A percentile compares a stretch with the other conserved stretches of the same genome.
Conservation (phyloP, 2,329 filamentous ascomycete genomes). For the Colletotrichum karsti region DNA sequence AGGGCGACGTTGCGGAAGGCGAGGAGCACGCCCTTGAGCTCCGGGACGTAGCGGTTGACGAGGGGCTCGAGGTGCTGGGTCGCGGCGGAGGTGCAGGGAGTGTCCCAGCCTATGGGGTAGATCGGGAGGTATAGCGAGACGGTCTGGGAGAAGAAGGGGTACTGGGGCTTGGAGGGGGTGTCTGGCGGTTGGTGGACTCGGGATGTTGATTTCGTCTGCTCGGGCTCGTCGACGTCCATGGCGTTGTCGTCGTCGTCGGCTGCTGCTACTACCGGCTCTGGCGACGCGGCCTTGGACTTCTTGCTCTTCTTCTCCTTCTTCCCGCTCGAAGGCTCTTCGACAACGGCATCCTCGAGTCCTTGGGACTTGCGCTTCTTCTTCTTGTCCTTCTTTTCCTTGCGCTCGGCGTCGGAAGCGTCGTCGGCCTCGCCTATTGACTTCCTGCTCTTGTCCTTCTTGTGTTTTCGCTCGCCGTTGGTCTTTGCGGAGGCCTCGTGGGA, state of each 20-base stretch:
- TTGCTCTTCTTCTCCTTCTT: conserved; percentile 37
- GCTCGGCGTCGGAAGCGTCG: conserved; percentile 38
- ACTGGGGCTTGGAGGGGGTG: conserved; percentile 51
- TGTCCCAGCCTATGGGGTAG: conserved; percentile 74
- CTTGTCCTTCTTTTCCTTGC: conserved; percentile 41
- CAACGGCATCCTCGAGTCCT: conserved; percentile 10
- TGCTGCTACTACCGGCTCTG: conserved; percentile 23
- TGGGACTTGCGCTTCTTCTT: conserved; percentile 44
- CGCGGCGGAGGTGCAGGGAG: conserved; percentile 75
- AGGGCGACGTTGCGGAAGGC: conserved; percentile 76
- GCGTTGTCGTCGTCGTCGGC: conserved; percentile 37
- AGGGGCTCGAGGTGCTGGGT: conserved; percentile 80
- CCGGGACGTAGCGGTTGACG: conserved; percentile 79
- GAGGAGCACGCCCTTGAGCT: conserved; percentile 77
- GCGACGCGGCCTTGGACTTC: conserved; percentile 33
- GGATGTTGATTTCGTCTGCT: conserved; percentile 37
- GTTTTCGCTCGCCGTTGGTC: conserved; percentile 17
- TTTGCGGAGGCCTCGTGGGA: conserved; percentile 13
- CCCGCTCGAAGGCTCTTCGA: conserved; percentile 5
- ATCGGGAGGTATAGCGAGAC: conserved; percentile 83
- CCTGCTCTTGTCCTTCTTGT: conserved; percentile 23
- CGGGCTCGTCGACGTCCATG: conserved; percentile 49
- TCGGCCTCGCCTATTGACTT: conserved; percentile 29
- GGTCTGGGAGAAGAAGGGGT: conserved; percentile 82
- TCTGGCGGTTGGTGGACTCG: conserved; percentile 47